Conservation (phyloP, 1,284 basidiomycete species). For the Inonotus hispidus region DNA sequence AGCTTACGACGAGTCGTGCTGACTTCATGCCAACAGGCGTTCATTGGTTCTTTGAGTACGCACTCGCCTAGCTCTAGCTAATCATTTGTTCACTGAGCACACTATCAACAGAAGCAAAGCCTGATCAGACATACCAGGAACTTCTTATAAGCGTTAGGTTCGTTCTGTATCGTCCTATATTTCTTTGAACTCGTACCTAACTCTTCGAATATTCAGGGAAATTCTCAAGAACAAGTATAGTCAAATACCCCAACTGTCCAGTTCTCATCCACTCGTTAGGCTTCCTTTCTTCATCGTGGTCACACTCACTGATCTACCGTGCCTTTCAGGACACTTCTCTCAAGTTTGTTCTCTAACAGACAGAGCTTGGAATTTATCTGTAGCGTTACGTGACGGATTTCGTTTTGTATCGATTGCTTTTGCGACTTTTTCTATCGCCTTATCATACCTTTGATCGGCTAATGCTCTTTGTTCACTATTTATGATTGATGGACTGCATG, state of each 20-base stretch:
- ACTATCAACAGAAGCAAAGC: constrained; percentile 42
- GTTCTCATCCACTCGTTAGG: constrained; percentile 63
- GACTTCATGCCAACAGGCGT: constrained; percentile 45
- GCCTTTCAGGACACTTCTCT: constrained; percentile 3
- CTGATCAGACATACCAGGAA: constrained; percentile 69
- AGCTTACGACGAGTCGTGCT: not conserved
- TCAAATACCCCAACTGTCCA: constrained; percentile 78
- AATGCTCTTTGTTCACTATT: no score
- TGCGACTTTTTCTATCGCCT: not conserved
- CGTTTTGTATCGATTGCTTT: not conserved
- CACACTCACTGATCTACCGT: not conserved
- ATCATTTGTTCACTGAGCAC: not conserved
- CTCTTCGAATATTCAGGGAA: constrained; percentile 28
- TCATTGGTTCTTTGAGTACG: constrained; percentile 54
- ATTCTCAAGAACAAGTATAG: constrained; percentile 60
- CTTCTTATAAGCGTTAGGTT: constrained; percentile 65
- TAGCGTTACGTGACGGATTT: not conserved
- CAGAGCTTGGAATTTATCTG: not conserved
- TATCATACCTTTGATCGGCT: no score
- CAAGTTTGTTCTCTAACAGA: not conserved
- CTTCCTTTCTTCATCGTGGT: not conserved
- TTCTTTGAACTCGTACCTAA: not conserved
- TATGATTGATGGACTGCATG: no score
- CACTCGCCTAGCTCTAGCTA: constrained; percentile 2
- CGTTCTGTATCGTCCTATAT: constrained; percentile 14